phyloP scores from a whole-genome alignment of 1,284 basidiomycete genomes.

The Melampsora abietis-canadensis region DNA sequence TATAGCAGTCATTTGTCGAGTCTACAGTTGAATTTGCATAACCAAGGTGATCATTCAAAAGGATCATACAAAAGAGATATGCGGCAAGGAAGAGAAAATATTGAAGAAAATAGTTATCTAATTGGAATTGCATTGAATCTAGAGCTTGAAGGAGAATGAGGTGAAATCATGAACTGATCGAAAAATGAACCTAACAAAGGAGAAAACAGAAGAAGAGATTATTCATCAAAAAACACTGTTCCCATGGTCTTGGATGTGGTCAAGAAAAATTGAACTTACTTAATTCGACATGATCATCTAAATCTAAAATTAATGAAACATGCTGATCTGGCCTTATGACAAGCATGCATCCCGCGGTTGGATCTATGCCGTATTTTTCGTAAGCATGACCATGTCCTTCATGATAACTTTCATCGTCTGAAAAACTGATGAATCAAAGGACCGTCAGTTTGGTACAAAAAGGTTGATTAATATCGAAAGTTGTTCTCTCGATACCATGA shows the following conservation, averaged over 20 bases:
- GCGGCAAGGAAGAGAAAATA: too few relatives aligned
- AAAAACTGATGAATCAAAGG: constrained; percentile 47
- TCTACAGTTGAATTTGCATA: too few relatives aligned
- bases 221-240: background rate
- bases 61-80: too few relatives aligned
- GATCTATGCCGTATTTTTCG: constrained; percentile 52
- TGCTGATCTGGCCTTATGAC: constrained; percentile 53
- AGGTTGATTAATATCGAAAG: background rate
- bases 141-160: background rate
- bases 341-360: constrained; percentile 50
- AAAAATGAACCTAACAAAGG: constrained; percentile 3
- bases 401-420: constrained; percentile 51
- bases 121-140: too few relatives aligned
- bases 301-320: constrained; percentile 45
- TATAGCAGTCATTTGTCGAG: too few relatives aligned
- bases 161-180: constrained; percentile 6
- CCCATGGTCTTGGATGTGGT: background rate
- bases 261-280: constrained; percentile 24
- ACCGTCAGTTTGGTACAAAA: constrained; percentile 8
- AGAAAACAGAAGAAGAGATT: background rate
- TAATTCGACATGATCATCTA: constrained; percentile 44
- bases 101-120: too few relatives aligned
- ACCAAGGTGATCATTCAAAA: too few relatives aligned
- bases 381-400: constrained; percentile 52
- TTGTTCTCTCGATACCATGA: constrained; percentile 31